Base-by-base conservation (phyloP, 768 basidiomycete species). In the Lentinula edodes region DNA sequence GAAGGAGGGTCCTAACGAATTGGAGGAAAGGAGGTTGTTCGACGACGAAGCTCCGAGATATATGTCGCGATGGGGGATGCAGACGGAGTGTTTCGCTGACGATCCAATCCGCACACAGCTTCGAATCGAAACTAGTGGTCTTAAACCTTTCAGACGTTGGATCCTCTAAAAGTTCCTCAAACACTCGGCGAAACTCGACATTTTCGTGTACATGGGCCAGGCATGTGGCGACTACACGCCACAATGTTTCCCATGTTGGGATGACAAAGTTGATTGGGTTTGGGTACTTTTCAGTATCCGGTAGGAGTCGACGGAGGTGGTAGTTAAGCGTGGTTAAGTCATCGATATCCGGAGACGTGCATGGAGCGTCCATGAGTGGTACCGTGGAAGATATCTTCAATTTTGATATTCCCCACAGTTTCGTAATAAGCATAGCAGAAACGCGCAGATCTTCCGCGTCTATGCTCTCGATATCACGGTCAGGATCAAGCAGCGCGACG, bases 161-260 rank as follows among this genome's bases (percentile, higher is more conserved):
- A 13, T 65, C 56, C 0, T 63, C 70, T 16, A 75, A 68, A 48
- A 84, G 75, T 6, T 72, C 69, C 3, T 67, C 56, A 59, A 87
- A 78, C 0, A 71, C 68, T 8, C 69, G 52, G 38, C 63, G 52
- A 9, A 66, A 62, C 0, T 62, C 61, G 8, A 65, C 62, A 13
- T 74, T 65, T 4, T 73, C 61, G n/a, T 73, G 69, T 13, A 75
- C 70, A 54, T 78, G 70, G 0, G 80, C 77, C 0, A 81, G 67
- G 0, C 73, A 66, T 6, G 73, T 71, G 1, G 85, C 85, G 56
- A 84, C 73, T 20, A 87, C 78, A 12, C 84, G 78, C 87, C 87
- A 87, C 50, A 87, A 70, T 0, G 81, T 83, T 66, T 88, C 87
- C 75, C 83, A 88, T 0, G 81, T 71, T 0, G 86, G 86, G 48